Conservation (phyloP, 2,329 filamentous ascomycete genomes). For the Scedosporium boydii region DNA sequence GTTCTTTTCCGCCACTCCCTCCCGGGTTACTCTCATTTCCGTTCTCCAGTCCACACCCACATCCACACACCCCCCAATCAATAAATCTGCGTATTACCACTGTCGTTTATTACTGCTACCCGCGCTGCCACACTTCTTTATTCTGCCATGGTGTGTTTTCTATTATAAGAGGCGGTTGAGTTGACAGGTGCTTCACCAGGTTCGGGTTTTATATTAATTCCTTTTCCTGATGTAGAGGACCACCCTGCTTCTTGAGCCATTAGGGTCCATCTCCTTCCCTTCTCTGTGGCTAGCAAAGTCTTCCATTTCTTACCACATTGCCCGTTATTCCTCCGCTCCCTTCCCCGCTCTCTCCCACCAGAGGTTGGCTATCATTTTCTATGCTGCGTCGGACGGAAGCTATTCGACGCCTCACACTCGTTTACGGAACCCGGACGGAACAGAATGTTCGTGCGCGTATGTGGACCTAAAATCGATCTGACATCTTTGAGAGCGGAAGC, state of each 20-base stretch:
- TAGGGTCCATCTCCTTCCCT: not conserved
- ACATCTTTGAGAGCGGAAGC: not conserved
- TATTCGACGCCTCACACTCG: not conserved
- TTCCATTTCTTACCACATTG: not conserved
- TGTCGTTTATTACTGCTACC: not conserved
- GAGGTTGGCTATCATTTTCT: not conserved
- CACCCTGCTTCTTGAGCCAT: not conserved
- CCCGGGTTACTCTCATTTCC: not conserved
- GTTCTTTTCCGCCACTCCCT: not conserved
- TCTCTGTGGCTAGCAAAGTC: not conserved
- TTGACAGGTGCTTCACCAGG: not conserved
- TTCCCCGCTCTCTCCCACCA: not conserved
- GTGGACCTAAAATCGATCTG: not conserved
- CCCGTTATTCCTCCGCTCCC: not conserved
- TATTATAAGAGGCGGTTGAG: slow-evolving; percentile 1
- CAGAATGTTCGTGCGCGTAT: not conserved
- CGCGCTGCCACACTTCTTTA: not conserved
- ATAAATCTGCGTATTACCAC: not conserved
- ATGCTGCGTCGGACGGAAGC: not conserved
- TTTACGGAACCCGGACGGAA: not conserved
- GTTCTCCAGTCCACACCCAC: not conserved
- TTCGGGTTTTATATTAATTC: slow-evolving; percentile 2
- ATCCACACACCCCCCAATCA: not conserved
- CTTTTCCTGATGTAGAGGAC: not conserved
- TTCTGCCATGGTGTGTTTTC: not conserved